A percentile compares a stretch with the other conserved stretches of the same genome.
phyloP scores from a whole-genome alignment of 345 rosid species.

The Schrenkiella parvula region DNA sequence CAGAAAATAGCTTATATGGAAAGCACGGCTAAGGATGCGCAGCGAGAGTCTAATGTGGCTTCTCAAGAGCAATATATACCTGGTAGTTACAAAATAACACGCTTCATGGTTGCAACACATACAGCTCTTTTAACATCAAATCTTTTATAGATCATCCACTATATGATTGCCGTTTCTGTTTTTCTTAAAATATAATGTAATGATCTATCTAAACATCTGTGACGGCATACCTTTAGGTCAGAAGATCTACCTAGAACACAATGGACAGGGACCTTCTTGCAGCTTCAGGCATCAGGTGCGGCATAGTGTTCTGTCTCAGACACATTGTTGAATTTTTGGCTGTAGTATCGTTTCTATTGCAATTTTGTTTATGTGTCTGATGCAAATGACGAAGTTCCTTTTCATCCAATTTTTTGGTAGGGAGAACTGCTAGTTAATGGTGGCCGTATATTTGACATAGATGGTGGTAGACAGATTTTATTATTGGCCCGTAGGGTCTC shows the following conservation, averaged over 20 bases:
- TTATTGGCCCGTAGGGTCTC: constrained; percentile 60
- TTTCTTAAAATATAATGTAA: neutral
- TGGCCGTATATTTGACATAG: constrained; percentile 79
- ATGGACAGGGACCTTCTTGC: constrained; percentile 36
- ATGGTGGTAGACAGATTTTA: constrained; percentile 44
- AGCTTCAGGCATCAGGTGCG: constrained; percentile 56
- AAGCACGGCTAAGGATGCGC: neutral
- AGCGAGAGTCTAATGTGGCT: neutral
- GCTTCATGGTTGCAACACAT: neutral
- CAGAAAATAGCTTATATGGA: constrained; percentile 25
- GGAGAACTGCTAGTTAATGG: constrained; percentile 54
- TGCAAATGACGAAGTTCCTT: neutral
- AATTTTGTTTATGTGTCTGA: neutral
- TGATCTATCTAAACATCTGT: neutral
- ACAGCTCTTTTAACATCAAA: neutral
- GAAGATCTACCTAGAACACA: constrained; percentile 26
- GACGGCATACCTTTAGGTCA: constrained; percentile 29
- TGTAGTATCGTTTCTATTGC: neutral
- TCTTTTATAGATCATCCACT: neutral
- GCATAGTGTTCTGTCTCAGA: neutral
- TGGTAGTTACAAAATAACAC: constrained; percentile 1
- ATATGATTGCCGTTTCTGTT: neutral
- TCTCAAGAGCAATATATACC: constrained; percentile 11
- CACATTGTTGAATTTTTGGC: neutral
- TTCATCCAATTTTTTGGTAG: constrained; percentile 34